Conservation (phyloP, 306 rosid species). For the Vicia faba region DNA sequence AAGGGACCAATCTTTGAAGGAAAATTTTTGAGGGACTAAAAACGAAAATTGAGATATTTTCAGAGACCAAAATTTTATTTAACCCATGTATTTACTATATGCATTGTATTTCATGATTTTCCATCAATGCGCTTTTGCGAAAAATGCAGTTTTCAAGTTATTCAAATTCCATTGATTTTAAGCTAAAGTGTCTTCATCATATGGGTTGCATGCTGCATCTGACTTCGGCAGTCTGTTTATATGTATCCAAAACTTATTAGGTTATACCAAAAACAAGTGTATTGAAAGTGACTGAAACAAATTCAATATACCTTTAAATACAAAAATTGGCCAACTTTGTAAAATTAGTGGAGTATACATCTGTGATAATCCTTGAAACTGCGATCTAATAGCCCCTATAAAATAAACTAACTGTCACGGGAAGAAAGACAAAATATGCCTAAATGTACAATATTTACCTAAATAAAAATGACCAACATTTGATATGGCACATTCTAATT, state of each 20-base stretch:
- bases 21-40: too few species aligned
- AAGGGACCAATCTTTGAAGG: too few species aligned
- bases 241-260: neutral
- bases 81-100: too few species aligned
- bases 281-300: conserved; percentile 4
- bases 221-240: neutral
- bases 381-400: conserved; percentile 18
- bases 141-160: too few species aligned
- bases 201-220: neutral
- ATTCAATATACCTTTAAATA: neutral
- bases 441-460: conserved; percentile 27
- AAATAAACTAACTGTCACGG: neutral
- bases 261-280: neutral
- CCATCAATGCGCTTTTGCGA: too few species aligned
- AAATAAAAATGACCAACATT: conserved; percentile 32
- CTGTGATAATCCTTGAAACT: conserved; percentile 22
- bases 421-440: conserved; percentile 11
- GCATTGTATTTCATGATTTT: too few species aligned
- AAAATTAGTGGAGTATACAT: conserved; percentile 48
- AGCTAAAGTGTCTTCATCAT: too few species aligned
- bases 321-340: conserved; percentile 23
- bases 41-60: too few species aligned
- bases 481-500: conserved; percentile 52
- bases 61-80: too few species aligned
- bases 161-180: too few species aligned